Evolutionary conservation across 1,284 basidiomycete genomes (phyloP).

Genomic region (Apiotrichum akiyoshidainum): DNA sequence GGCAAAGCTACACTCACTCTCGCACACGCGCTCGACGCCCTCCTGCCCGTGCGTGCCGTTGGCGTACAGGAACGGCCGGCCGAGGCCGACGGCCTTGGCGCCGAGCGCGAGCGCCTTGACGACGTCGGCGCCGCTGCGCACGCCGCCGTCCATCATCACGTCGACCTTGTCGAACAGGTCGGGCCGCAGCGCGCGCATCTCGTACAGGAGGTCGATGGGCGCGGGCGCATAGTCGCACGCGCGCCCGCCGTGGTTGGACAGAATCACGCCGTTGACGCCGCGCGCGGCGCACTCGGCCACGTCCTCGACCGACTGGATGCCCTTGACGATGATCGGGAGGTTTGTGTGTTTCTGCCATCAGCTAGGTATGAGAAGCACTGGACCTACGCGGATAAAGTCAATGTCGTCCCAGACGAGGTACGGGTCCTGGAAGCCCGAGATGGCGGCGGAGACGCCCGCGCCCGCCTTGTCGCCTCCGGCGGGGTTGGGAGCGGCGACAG

Average conservation of each 20-base stretch:
- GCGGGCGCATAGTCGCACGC: slow-evolving; percentile 50
- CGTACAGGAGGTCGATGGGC: slow-evolving; percentile 52
- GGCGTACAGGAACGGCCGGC: slow-evolving; percentile 56
- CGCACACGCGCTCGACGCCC: slow-evolving; percentile 53
- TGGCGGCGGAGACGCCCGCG: slow-evolving; percentile 50
- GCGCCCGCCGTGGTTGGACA: slow-evolving; percentile 32
- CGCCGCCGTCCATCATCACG: slow-evolving; percentile 58
- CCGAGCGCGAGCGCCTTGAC: slow-evolving; percentile 59
- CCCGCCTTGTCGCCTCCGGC: neutral
- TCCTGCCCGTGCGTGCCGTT: slow-evolving; percentile 56
- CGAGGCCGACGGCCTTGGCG: slow-evolving; percentile 58
- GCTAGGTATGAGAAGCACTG: slow-evolving; percentile 20
- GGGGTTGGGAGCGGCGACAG: slow-evolving; percentile 7
- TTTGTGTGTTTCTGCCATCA: slow-evolving; percentile 45
- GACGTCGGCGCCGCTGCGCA: slow-evolving; percentile 57
- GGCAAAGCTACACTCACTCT: too few relatives aligned
- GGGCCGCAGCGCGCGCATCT: slow-evolving; percentile 53
- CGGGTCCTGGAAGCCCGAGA: slow-evolving; percentile 55
- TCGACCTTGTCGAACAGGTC: slow-evolving; percentile 55
- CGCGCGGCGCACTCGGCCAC: slow-evolving; percentile 54
- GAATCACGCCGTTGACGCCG: slow-evolving; percentile 55
- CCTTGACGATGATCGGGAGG: slow-evolving; percentile 55
- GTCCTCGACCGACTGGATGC: slow-evolving; percentile 57
- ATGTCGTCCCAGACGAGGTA: slow-evolving; percentile 52
- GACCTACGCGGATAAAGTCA: slow-evolving; percentile 45